Evolutionary conservation across 805 yeast species (phyloP).

Genomic region (Metschnikowia gruessii): DNA sequence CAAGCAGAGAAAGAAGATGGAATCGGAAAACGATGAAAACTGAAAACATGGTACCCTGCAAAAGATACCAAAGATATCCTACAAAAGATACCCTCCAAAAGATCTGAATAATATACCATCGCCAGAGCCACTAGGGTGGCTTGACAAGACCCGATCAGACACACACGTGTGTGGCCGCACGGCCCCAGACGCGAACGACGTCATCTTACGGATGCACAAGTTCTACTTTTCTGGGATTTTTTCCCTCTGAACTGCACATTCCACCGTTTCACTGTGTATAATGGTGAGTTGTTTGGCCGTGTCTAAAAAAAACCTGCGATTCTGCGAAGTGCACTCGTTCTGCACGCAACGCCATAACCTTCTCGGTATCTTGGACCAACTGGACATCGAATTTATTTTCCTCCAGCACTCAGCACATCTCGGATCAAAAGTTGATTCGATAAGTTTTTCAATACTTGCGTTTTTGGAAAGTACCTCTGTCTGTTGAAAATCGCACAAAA

Average conservation of each 20-base stretch:
- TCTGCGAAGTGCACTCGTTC: constrained; percentile 1
- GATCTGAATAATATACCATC: no score
- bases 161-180: neutral
- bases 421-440: neutral
- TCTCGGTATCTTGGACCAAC: constrained; percentile 1
- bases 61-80: no score
- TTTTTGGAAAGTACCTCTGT: neutral
- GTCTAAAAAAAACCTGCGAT: neutral
- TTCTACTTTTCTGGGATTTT: neutral
- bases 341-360: constrained; percentile 10
- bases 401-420: neutral
- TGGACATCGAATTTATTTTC: neutral
- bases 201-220: neutral
- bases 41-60: no score
- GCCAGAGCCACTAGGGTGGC: neutral
- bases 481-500: neutral
- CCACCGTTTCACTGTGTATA: neutral
- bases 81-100: no score
- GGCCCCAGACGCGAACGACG: neutral
- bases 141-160: no score
- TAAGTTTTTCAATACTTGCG: neutral
- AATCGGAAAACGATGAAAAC: no score
- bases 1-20: no score
- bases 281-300: neutral
- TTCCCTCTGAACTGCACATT: neutral